Evolutionary conservation across 352 stramenopile genomes (phyloP).

Genomic region (Globisporangium uncinulatum): DNA sequence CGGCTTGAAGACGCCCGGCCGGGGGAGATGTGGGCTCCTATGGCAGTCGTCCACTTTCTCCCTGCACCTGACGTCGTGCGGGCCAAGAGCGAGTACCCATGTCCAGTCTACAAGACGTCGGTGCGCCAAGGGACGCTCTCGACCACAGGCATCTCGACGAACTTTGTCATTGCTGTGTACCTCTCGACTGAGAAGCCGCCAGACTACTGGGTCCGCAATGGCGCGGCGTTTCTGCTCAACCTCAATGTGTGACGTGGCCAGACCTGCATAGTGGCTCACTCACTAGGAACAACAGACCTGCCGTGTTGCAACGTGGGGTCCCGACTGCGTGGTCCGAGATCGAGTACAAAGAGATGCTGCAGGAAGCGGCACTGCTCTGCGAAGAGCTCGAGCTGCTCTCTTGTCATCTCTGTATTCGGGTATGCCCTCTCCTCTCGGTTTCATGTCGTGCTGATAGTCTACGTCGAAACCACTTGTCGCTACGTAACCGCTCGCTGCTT

Average conservation of each 20-base stretch:
- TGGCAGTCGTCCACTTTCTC: conserved; percentile 90
- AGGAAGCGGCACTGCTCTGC: too few species aligned
- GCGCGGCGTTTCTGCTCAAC: conserved; percentile 91
- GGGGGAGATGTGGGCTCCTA: conserved; percentile 88
- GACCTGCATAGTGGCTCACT: neutral
- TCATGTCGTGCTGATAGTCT: too few species aligned
- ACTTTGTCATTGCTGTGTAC: conserved; percentile 89
- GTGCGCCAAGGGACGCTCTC: conserved; percentile 87
- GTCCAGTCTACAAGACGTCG: conserved; percentile 93
- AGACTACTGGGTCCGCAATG: conserved; percentile 93
- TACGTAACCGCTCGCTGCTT: too few species aligned
- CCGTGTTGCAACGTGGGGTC: too few species aligned
- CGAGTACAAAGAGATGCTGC: too few species aligned
- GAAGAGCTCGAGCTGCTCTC: too few species aligned
- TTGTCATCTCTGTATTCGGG: too few species aligned
- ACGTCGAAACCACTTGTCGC: too few species aligned
- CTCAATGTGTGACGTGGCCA: conserved; percentile 58
- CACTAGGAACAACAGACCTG: too few species aligned
- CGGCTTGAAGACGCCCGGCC: conserved; percentile 79
- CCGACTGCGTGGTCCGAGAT: too few species aligned
- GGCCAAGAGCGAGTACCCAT: conserved; percentile 80
- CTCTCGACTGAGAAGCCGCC: conserved; percentile 77
- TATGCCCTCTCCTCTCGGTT: too few species aligned
- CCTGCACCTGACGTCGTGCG: conserved; percentile 76
- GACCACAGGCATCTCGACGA: conserved; percentile 92